A percentile compares a stretch with the other conserved stretches of the same genome.
Evolutionary conservation across 2,329 filamentous ascomycete species (phyloP).

Genomic region (Zymoseptoria crescenta): DNA sequence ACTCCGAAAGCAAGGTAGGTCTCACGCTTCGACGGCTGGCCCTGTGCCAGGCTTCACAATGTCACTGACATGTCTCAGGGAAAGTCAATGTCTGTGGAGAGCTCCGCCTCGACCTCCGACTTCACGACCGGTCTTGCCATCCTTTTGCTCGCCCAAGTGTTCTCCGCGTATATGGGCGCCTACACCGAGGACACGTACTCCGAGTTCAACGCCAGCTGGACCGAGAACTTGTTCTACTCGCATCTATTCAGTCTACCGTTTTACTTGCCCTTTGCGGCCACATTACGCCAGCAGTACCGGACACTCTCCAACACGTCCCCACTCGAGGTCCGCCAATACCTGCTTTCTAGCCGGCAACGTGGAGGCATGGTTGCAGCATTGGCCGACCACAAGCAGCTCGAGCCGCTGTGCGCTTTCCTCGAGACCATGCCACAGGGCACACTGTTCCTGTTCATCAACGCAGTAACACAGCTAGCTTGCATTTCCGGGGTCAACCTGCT

Average conservation of each 20-base stretch:
- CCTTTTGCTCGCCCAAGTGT: conserved; percentile 76
- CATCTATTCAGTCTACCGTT: conserved; percentile 67
- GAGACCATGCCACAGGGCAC: conserved; percentile 55
- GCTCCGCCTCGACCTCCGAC: conserved; percentile 34
- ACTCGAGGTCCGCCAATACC: conserved; percentile 28
- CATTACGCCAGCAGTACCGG: conserved; percentile 56
- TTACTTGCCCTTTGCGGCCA: conserved; percentile 63
- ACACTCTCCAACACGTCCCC: conserved; percentile 51
- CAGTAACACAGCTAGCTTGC: conserved; percentile 86
- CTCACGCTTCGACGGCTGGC: background rate
- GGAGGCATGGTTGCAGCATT: conserved; percentile 1
- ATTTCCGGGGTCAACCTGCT: conserved; percentile 95
- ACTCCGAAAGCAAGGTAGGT: conserved; percentile 72
- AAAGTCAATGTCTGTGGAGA: conserved; percentile 36
- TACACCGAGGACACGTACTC: conserved; percentile 89
- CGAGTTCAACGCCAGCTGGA: conserved; percentile 81
- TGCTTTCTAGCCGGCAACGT: conserved; percentile 1
- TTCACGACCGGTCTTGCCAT: conserved; percentile 69
- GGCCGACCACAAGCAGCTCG: conserved; percentile 5
- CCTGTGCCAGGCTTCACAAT: background rate
- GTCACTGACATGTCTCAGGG: conserved; percentile 28
- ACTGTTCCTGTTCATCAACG: conserved; percentile 64
- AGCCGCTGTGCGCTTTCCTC: conserved; percentile 8
- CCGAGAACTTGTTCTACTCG: conserved; percentile 93
- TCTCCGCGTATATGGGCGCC: conserved; percentile 89